These are phyloP conservation scores for Vicia faba DNA, from an alignment of 306 rosid species.

Conservation along the genomic window DNA sequence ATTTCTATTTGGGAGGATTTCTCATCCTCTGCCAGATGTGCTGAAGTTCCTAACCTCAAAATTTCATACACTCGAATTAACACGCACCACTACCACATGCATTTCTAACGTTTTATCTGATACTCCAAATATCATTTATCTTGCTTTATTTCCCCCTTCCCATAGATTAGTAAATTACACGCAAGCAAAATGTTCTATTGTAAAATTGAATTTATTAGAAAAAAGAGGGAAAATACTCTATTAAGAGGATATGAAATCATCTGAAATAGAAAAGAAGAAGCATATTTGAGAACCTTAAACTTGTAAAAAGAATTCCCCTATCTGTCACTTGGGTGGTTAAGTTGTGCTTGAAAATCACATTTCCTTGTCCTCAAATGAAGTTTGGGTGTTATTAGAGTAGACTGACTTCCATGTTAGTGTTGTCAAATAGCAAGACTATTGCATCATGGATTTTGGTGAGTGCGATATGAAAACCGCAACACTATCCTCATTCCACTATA, in stretches of 20 bases:
- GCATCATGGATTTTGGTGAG: not conserved
- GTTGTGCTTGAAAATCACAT: constrained; percentile 2
- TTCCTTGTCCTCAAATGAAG: not conserved
- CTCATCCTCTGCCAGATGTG: not conserved
- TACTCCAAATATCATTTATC: constrained; percentile 22
- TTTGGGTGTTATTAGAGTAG: constrained; percentile 22
- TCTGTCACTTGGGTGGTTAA: constrained; percentile 18
- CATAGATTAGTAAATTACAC: constrained; percentile 7
- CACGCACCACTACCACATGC: not conserved
- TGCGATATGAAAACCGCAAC: not conserved
- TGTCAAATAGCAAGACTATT: not conserved
- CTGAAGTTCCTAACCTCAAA: not conserved
- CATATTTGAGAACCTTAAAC: constrained; percentile 2
- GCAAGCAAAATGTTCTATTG: not conserved
- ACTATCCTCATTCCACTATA: not conserved
- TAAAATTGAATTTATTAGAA: constrained; percentile 7
- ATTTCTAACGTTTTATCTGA: constrained; percentile 23
- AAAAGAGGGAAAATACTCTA: not conserved
- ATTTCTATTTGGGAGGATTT: constrained; percentile 18
- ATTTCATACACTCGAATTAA: constrained; percentile 15
- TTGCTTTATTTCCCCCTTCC: not conserved
- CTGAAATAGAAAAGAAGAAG: not conserved
- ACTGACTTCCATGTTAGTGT: not conserved
- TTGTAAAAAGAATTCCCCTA: not conserved
- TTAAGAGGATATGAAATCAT: not conserved